Evolutionary conservation across 2,329 filamentous ascomycete species (phyloP).

Genomic region (Alternaria brassicae): DNA sequence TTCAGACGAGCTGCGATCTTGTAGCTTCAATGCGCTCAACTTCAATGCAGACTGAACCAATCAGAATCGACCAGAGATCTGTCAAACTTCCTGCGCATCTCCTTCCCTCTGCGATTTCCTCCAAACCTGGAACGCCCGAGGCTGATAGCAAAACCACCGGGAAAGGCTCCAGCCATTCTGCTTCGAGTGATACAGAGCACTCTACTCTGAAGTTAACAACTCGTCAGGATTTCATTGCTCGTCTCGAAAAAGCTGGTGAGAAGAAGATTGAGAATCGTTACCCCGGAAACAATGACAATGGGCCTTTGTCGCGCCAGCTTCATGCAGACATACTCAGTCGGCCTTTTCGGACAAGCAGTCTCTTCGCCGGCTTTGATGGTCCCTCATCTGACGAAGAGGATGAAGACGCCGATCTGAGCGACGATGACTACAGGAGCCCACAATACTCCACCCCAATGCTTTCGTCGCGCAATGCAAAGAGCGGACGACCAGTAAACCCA

Average conservation of each 20-base stretch:
- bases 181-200: conserved; percentile 19
- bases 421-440: conserved; percentile 65
- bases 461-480: conserved; percentile 56
- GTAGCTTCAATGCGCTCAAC: conserved; percentile 59
- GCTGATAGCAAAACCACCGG: conserved; percentile 14
- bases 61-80: conserved; percentile 79
- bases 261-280: conserved; percentile 67
- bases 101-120: conserved; percentile 76
- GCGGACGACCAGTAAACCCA: conserved; percentile 53
- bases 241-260: conserved; percentile 39
- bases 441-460: conserved; percentile 55
- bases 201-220: conserved; percentile 26
- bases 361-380: conserved; percentile 86
- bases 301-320: conserved; percentile 67
- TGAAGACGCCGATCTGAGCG: conserved; percentile 66
- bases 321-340: conserved; percentile 66
- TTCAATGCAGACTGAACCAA: conserved; percentile 87
- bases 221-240: conserved; percentile 40
- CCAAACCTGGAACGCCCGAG: conserved; percentile 55
- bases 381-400: conserved; percentile 62
- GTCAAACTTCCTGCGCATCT: conserved; percentile 78
- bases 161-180: conserved; percentile 27
- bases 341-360: conserved; percentile 78
- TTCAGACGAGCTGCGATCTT: conserved; percentile 72
- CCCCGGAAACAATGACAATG: conserved; percentile 81